Percentiles rank a stretch among this genome's conserved stretches.
Conservation (phyloP, 352 stramenopile genomes). For the Phytophthora colocasiae region DNA sequence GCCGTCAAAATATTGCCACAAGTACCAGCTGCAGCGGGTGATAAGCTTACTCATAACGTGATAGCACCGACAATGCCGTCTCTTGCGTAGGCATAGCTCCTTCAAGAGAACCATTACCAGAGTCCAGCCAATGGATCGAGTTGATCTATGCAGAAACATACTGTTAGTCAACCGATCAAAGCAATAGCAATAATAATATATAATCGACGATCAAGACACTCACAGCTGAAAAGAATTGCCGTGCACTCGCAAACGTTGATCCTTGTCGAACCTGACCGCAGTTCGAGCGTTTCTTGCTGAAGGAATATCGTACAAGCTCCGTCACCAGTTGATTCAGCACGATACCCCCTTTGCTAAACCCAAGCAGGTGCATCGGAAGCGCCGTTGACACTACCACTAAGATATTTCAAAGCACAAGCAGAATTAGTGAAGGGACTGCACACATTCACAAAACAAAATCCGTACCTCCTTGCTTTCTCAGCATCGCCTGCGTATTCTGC, state of each 20-base stretch:
- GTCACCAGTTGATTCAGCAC: slow-evolving; percentile 80
- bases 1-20: neutral
- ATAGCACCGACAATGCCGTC: slow-evolving; percentile 42
- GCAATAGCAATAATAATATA: neutral
- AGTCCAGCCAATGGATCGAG: slow-evolving; percentile 75
- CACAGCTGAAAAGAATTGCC: slow-evolving; percentile 48
- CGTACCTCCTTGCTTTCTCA: slow-evolving; percentile 42
- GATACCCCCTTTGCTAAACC: slow-evolving; percentile 74
- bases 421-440: neutral
- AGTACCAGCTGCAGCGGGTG: neutral
- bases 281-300: slow-evolving; percentile 47
- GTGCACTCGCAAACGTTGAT: slow-evolving; percentile 42
- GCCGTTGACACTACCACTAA: slow-evolving; percentile 51
- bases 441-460: slow-evolving; percentile 2
- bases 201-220: slow-evolving; percentile 1
- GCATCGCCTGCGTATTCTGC: slow-evolving; percentile 36
- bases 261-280: slow-evolving; percentile 39
- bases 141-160: slow-evolving; percentile 36
- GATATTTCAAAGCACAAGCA: neutral
- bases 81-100: slow-evolving; percentile 49
- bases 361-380: slow-evolving; percentile 65
- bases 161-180: too few relatives aligned
- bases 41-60: slow-evolving; percentile 42
- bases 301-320: slow-evolving; percentile 54
- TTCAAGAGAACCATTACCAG: slow-evolving; percentile 58